These are phyloP conservation scores for Fusarium sp. DNA, from an alignment of 2,329 filamentous ascomycete species.

Conservation along the genomic window DNA sequence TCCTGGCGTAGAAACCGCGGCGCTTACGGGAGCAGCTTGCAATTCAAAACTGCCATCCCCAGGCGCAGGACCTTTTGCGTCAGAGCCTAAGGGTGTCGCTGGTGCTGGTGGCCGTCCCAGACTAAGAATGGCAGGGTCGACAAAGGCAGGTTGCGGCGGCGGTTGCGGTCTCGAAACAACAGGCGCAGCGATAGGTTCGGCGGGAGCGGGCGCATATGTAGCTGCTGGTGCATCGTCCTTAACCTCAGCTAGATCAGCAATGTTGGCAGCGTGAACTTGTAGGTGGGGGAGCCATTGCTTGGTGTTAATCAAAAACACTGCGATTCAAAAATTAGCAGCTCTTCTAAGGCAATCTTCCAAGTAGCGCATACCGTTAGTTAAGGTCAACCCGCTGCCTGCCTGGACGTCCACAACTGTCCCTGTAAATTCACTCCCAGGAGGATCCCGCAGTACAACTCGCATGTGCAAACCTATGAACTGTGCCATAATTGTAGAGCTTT, in stretches of 20 bases:
- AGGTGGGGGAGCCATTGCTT: conserved; percentile 59
- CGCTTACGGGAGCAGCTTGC: conserved; percentile 24
- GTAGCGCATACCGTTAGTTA: conserved; percentile 74
- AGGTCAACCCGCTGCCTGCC: conserved; percentile 74
- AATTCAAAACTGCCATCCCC: conserved; percentile 34
- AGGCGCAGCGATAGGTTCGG: conserved; percentile 47
- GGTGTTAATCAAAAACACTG: conserved; percentile 58
- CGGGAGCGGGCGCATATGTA: conserved; percentile 47
- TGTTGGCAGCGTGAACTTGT: conserved; percentile 63
- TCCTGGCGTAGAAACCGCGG: conserved; percentile 33
- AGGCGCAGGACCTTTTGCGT: conserved; percentile 18
- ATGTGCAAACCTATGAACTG: conserved; percentile 84
- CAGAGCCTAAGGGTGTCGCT: conserved; percentile 46
- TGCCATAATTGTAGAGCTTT: conserved; percentile 56
- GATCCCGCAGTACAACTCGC: conserved; percentile 76
- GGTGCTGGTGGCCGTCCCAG: conserved; percentile 63
- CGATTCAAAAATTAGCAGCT: conserved; percentile 19
- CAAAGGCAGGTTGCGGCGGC: conserved; percentile 64
- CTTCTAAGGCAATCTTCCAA: background rate
- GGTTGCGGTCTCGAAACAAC: conserved; percentile 50
- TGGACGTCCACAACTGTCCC: conserved; percentile 78
- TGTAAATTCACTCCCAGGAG: conserved; percentile 73
- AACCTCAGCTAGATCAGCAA: conserved; percentile 61
- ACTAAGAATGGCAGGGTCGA: conserved; percentile 88
- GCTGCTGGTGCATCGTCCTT: conserved; percentile 50